Evolutionary conservation across 768 basidiomycete genomes (phyloP), one percentile per base, ranked within the genome.

Genomic region (Suillus paluster): DNA sequence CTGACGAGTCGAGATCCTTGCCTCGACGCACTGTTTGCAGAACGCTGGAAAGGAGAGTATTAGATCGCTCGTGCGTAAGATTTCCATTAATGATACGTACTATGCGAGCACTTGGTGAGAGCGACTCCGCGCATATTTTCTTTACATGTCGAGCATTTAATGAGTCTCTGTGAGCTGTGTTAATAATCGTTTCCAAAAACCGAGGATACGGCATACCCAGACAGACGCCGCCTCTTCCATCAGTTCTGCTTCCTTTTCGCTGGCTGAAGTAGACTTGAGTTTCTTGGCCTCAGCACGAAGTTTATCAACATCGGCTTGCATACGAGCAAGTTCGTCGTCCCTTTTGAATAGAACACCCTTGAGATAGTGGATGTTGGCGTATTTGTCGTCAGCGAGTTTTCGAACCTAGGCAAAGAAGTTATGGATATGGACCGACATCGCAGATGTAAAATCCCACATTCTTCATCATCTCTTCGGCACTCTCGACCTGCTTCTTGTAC

Each of bases 61-160:
- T n/a, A 14, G 27, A 15, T 12, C 8, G 3, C 23, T 10, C n/a
- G 19, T 2, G 11, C 5, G 4, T 25, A n/a, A n/a, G n/a, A 25
- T 12, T 19, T 25, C 3, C 52, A 36, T 17, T 45, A 9, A 49
- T 52, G 11, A 38, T 23, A 86, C 93, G 65, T 72, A 95, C 94
- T 92, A 72, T 97, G 95, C 85, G 91, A 88, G 80, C 95, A 97
- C 73, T 94, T 95, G 38, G 87, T 90, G 63, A 97, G 84, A 42
- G 94, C 85, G 5, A 90, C 89, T 53, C 86, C 85, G 21, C 94
- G 89, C 77, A 95, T 88, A 62, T 86, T 82, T 60, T 83, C 81
- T 58, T 86, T 85, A 78, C 97, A 99, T 6, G 91, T 95, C 14
- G 92, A 92, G 73, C 97, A 99, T 71, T 92, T 88, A 36, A 98